Evolutionary conservation across 2,329 filamentous ascomycete species (phyloP).

Genomic region (Colletotrichum gigasporum): DNA sequence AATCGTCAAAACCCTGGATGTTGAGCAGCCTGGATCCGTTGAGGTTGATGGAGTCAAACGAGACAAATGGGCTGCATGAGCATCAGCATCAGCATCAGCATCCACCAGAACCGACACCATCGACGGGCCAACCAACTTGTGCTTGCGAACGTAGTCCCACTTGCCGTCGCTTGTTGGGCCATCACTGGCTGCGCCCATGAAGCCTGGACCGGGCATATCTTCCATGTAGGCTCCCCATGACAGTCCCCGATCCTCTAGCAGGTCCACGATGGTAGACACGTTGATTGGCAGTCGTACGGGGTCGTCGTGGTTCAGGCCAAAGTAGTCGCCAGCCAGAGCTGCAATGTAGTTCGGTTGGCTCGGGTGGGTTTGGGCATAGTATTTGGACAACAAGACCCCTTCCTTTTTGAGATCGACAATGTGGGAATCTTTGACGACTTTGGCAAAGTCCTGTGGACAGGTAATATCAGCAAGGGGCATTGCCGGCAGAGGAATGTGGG

Average conservation of each 20-base stretch:
- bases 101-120: neutral
- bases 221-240: slow-evolving; percentile 47
- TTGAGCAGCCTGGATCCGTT: slow-evolving; percentile 60
- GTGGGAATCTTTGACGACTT: slow-evolving; percentile 49
- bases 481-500: neutral
- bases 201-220: slow-evolving; percentile 46
- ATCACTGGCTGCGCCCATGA: slow-evolving; percentile 53
- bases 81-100: slow-evolving; percentile 33
- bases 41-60: slow-evolving; percentile 50
- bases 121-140: slow-evolving; percentile 29
- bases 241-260: slow-evolving; percentile 42
- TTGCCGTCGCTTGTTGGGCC: slow-evolving; percentile 39
- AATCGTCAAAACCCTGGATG: slow-evolving; percentile 70
- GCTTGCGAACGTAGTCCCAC: slow-evolving; percentile 38
- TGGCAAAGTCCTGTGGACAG: slow-evolving; percentile 50
- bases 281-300: slow-evolving; percentile 54
- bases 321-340: slow-evolving; percentile 56
- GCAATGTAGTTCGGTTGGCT: slow-evolving; percentile 59
- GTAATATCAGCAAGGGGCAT: slow-evolving; percentile 18
- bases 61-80: slow-evolving; percentile 49
- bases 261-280: slow-evolving; percentile 46
- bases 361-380: slow-evolving; percentile 56
- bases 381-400: slow-evolving; percentile 54
- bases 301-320: slow-evolving; percentile 57
- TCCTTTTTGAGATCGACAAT: slow-evolving; percentile 51